Percentiles rank a stretch among this genome's conserved stretches.
These are phyloP conservation scores for Pichia sp. DNA, from an alignment of 1,139 yeast species.

Conservation along the genomic window DNA sequence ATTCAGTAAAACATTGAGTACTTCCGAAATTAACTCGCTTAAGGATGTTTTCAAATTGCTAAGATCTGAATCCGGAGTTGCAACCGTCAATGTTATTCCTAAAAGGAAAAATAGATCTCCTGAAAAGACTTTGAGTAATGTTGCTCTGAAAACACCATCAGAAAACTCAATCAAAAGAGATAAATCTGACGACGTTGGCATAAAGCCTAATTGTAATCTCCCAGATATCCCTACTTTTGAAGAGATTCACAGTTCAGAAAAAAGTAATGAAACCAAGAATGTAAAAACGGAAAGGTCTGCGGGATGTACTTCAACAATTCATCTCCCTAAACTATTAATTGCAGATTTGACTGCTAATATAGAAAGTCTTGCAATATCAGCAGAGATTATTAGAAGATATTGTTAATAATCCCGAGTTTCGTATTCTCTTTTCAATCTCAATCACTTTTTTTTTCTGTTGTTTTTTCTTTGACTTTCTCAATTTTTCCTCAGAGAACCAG, in stretches of 20 bases:
- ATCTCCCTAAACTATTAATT: neutral
- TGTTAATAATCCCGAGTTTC: neutral
- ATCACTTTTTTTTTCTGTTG: neutral
- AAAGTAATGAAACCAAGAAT: neutral
- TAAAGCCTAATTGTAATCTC: neutral
- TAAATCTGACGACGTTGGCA: neutral
- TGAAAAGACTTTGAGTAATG: neutral
- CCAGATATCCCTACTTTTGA: too few relatives aligned
- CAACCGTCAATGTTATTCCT: constrained; percentile 1
- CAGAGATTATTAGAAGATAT: neutral
- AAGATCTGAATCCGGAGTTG: constrained; percentile 1
- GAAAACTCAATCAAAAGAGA: neutral
- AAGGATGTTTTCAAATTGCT: constrained; percentile 12
- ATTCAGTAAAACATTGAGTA: constrained; percentile 7
- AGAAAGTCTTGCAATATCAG: neutral
- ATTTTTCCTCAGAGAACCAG: neutral
- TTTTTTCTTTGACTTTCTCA: neutral
- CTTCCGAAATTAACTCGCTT: constrained; percentile 10
- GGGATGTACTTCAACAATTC: neutral
- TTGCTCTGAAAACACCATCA: neutral
- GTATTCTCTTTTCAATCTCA: too few relatives aligned
- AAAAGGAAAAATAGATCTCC: neutral
- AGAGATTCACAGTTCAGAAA: too few relatives aligned
- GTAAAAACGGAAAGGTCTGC: neutral
- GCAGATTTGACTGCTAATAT: neutral